A percentile compares a stretch with the other conserved stretches of the same genome.
Conservation (phyloP, 805 yeast genomes). For the Millerozyma miso region DNA sequence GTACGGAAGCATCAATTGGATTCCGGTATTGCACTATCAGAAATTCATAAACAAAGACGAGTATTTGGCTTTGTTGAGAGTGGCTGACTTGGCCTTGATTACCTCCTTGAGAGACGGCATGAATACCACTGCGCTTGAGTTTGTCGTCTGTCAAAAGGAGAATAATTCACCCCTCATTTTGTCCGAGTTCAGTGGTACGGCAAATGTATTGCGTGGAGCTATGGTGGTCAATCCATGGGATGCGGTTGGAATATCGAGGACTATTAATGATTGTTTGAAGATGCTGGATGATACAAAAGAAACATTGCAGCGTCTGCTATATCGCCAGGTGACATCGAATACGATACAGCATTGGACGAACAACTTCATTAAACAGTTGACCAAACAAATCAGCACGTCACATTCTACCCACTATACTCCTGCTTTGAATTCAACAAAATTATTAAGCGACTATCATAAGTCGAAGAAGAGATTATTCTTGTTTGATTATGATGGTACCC, state of each 20-base stretch:
- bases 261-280: conserved; percentile 64
- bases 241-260: conserved; percentile 83
- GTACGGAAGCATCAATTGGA: conserved; percentile 74
- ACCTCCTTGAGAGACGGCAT: conserved; percentile 94
- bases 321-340: conserved; percentile 58
- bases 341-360: conserved; percentile 82
- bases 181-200: conserved; percentile 91
- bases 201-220: conserved; percentile 66
- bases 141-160: conserved; percentile 78
- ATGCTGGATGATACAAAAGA: conserved; percentile 47
- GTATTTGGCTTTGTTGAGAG: conserved; percentile 80
- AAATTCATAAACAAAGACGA: conserved; percentile 85
- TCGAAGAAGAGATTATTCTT: conserved; percentile 73
- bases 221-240: conserved; percentile 96
- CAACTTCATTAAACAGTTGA: conserved; percentile 49
- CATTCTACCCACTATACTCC: conserved; percentile 56
- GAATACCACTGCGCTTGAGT: conserved; percentile 93
- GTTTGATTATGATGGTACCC: conserved; percentile 96
- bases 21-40: conserved; percentile 91
- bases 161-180: conserved; percentile 73
- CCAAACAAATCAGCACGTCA: conserved; percentile 34
- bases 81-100: conserved; percentile 84
- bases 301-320: conserved; percentile 50
- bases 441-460: conserved; percentile 54
- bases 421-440: conserved; percentile 66